phyloP scores from a whole-genome alignment of 176 grass and related monocot species.

The Zizania latifolia region DNA sequence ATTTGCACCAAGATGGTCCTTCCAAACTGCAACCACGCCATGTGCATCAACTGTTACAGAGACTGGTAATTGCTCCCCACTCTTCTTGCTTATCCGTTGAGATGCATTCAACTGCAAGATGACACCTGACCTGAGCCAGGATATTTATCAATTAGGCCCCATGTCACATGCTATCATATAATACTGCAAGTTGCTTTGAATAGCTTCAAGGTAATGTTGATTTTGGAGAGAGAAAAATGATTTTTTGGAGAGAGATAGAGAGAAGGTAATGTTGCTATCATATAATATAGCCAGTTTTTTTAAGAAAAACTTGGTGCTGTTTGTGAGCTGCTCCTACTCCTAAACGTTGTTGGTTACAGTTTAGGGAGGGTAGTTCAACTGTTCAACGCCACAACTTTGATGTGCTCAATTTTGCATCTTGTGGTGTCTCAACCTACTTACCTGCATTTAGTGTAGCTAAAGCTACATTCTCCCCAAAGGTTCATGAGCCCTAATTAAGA shows the following conservation, averaged over 20 bases:
- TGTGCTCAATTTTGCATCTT: no score
- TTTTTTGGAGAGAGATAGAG: no score
- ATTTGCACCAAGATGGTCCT: conserved; percentile 93
- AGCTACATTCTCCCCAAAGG: conserved; percentile 11
- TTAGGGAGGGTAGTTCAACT: conserved; percentile 31
- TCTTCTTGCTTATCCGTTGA: conserved; percentile 31
- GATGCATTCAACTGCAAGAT: conserved; percentile 5
- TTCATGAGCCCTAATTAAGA: not conserved
- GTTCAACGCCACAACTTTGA: conserved; percentile 29
- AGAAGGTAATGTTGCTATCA: no score
- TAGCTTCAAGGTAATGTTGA: no score
- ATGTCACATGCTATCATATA: conserved; percentile 31
- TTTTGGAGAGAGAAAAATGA: no score
- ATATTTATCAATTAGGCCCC: conserved; percentile 34
- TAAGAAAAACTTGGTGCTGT: conserved; percentile 18
- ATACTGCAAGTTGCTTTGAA: conserved; percentile 26
- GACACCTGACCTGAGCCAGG: conserved; percentile 12
- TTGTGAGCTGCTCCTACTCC: conserved; percentile 23
- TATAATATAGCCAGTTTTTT: no score
- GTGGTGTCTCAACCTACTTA: no score
- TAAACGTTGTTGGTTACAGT: not conserved
- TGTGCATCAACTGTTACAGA: conserved; percentile 96
- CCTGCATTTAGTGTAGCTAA: conserved; percentile 5
- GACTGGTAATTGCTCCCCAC: conserved; percentile 58
- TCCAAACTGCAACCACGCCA: conserved; percentile 83